Conservation (phyloP, 192 early-diverging fungal genomes). For the Funneliformis mosseae region DNA sequence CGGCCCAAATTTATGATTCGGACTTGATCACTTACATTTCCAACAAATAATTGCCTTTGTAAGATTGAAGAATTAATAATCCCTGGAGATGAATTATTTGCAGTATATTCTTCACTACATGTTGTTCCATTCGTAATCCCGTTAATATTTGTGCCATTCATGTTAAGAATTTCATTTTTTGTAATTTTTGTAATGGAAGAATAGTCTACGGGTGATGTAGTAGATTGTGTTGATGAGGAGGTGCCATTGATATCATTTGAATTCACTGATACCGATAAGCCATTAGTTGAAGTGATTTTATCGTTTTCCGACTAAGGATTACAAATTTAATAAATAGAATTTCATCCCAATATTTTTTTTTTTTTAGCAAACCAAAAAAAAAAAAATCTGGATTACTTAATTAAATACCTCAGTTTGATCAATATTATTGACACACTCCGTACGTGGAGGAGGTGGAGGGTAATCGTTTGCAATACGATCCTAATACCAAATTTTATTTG, state of each 20-base stretch:
- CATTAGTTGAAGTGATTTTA: slow-evolving; percentile 7
- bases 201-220: slow-evolving; percentile 27
- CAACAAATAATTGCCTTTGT: slow-evolving; percentile 63
- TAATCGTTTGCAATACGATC: slow-evolving; percentile 45
- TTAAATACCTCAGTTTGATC: slow-evolving; percentile 12
- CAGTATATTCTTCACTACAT: slow-evolving; percentile 1
- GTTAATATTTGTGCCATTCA: slow-evolving; percentile 18
- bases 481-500: slow-evolving; percentile 25
- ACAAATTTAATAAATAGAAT: not conserved
- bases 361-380: not conserved
- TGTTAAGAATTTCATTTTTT: not conserved
- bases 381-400: not conserved
- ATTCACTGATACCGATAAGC: not conserved
- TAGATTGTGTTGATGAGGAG: slow-evolving; percentile 2
- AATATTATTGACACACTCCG: slow-evolving; percentile 16
- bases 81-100: not conserved
- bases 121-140: slow-evolving; percentile 13
- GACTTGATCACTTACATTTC: slow-evolving; percentile 57
- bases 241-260: slow-evolving; percentile 11
- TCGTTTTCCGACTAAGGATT: slow-evolving; percentile 5
- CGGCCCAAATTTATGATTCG: no score
- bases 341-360: no score
- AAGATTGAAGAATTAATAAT: not conserved
- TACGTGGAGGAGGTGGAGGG: slow-evolving; percentile 34
- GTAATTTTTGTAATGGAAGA: not conserved